Evolutionary conservation across 768 basidiomycete genomes (phyloP).

Genomic region (Guyanaporus albipodus): DNA sequence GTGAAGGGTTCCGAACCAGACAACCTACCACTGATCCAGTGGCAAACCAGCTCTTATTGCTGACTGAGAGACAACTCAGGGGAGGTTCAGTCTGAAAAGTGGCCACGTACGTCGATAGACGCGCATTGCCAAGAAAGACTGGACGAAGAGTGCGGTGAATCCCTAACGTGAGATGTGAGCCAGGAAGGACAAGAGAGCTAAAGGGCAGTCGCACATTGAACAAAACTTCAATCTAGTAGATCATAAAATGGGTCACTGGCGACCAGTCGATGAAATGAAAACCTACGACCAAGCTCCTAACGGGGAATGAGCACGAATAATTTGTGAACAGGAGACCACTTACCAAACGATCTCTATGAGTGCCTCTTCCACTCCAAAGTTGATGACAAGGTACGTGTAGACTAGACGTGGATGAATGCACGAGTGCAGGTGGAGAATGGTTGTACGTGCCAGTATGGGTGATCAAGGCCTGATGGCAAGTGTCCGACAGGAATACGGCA

Average conservation of each 20-base stretch:
- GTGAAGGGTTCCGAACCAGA: not conserved
- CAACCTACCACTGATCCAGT: constrained; percentile 34
- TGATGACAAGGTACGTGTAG: constrained; percentile 45
- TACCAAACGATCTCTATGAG: constrained; percentile 44
- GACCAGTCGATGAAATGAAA: not conserved
- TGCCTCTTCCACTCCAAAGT: constrained; percentile 30
- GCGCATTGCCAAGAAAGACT: constrained; percentile 52
- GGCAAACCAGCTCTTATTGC: constrained; percentile 45
- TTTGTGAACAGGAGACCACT: constrained; percentile 9
- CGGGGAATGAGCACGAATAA: not conserved
- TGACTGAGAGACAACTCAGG: constrained; percentile 35
- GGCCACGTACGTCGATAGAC: constrained; percentile 45
- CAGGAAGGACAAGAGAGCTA: not conserved
- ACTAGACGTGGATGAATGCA: constrained; percentile 28
- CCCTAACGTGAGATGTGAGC: constrained; percentile 22
- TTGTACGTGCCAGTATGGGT: constrained; percentile 45
- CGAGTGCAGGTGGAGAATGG: too few relatives aligned
- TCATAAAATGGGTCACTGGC: constrained; percentile 1
- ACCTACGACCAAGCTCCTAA: constrained; percentile 28
- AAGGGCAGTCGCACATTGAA: constrained; percentile 40
- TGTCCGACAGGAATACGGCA: constrained; percentile 50
- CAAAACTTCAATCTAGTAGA: constrained; percentile 48
- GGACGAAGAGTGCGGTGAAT: constrained; percentile 53
- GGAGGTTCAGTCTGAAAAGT: not conserved
- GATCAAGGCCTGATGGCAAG: constrained; percentile 54